phyloP scores from a whole-genome alignment of 2,329 filamentous ascomycete species.

The Didymella keratinophila region DNA sequence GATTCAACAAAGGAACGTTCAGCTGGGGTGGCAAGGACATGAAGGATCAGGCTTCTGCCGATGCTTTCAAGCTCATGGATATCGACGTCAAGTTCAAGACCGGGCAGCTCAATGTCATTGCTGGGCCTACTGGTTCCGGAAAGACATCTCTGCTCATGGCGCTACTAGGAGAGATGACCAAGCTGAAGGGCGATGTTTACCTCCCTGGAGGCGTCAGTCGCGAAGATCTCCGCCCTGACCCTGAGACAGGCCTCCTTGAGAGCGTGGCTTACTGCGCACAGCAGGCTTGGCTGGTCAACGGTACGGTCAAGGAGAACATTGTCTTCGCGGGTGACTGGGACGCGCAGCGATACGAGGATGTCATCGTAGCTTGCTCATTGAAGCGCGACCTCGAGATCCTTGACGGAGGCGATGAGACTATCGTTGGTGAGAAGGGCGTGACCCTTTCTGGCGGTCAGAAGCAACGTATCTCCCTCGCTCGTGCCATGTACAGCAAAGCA shows the following conservation, averaged over 20 bases:
- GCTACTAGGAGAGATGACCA: slow-evolving; percentile 92
- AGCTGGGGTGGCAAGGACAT: slow-evolving; percentile 77
- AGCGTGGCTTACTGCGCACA: slow-evolving; percentile 97
- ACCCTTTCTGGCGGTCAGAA: slow-evolving; percentile 97
- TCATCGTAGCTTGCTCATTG: slow-evolving; percentile 88
- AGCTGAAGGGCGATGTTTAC: slow-evolving; percentile 80
- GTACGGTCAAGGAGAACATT: slow-evolving; percentile 95
- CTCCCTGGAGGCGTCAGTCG: slow-evolving; percentile 86
- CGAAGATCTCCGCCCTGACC: slow-evolving; percentile 82
- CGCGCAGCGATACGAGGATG: slow-evolving; percentile 82
- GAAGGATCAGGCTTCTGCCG: slow-evolving; percentile 64
- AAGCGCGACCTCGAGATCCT: slow-evolving; percentile 92
- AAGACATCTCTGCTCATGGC: slow-evolving; percentile 98
- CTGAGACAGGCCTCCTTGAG: slow-evolving; percentile 85
- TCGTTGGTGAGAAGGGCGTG: slow-evolving; percentile 97
- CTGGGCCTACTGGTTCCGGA: slow-evolving; percentile 90
- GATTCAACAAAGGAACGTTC: slow-evolving; percentile 83
- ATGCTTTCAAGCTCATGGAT: slow-evolving; percentile 79
- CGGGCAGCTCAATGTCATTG: slow-evolving; percentile 89
- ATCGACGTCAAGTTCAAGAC: slow-evolving; percentile 83
- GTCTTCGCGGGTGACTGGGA: slow-evolving; percentile 85
- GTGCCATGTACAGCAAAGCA: slow-evolving; percentile 95
- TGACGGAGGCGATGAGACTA: slow-evolving; percentile 88
- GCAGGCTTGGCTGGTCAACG: slow-evolving; percentile 96
- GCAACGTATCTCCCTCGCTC: slow-evolving; percentile 94